These are phyloP conservation scores for Fonsecaea multimorphosa DNA, from an alignment of 2,329 filamentous ascomycete species.

Conservation along the genomic window DNA sequence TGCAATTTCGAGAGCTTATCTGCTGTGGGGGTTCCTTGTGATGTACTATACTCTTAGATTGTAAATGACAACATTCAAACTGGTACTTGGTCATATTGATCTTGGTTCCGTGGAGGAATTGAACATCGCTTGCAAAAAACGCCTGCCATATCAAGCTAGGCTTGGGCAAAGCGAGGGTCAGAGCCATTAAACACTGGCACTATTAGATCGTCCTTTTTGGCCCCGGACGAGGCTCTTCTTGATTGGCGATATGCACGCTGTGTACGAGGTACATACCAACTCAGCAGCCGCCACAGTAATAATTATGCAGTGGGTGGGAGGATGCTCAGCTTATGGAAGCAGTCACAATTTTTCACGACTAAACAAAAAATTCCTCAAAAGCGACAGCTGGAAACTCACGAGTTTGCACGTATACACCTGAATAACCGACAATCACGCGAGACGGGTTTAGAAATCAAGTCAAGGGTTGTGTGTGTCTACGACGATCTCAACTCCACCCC, in stretches of 20 bases:
- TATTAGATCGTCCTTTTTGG: not conserved
- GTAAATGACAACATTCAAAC: not conserved
- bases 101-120: not conserved
- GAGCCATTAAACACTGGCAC: no score
- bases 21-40: no score
- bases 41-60: no score
- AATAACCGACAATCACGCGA: not conserved
- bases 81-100: no score
- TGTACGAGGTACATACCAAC: not conserved
- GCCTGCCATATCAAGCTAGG: not conserved
- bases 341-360: not conserved
- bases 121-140: not conserved
- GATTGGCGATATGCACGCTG: not conserved
- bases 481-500: not conserved
- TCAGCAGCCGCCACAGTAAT: not conserved
- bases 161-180: no score
- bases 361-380: constrained; percentile 5
- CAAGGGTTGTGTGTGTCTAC: not conserved
- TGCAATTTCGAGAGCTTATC: not conserved
- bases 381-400: not conserved
- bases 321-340: constrained; percentile 18
- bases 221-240: not conserved
- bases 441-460: not conserved
- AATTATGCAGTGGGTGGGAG: not conserved
- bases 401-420: not conserved